Evolutionary conservation across 2,329 filamentous ascomycete genomes (phyloP).

Genomic region (Fusarium veterinarium): DNA sequence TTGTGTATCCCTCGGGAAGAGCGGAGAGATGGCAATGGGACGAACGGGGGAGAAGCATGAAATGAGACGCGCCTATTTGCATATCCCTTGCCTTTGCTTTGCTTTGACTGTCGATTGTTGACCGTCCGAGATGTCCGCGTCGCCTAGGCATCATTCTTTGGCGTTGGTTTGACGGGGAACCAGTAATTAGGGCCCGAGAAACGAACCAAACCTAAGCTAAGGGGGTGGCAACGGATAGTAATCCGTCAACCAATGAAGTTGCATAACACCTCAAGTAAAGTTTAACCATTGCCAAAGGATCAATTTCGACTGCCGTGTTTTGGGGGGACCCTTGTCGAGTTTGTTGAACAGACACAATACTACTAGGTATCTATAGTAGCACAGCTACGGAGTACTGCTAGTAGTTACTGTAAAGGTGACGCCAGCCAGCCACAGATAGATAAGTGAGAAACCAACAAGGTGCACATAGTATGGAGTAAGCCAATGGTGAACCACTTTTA

Average conservation of each 20-base stretch:
- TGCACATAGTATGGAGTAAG: not conserved
- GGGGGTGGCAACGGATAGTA: not conserved
- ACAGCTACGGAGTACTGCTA: not conserved
- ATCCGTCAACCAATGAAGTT: constrained; percentile 17
- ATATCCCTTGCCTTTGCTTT: constrained; percentile 13
- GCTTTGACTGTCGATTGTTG: not conserved
- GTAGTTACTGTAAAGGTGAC: not conserved
- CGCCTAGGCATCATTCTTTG: not conserved
- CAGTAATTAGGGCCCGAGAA: constrained; percentile 11
- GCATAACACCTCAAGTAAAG: not conserved
- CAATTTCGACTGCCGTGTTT: constrained; percentile 19
- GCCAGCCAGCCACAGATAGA: not conserved
- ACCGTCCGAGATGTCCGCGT: not conserved
- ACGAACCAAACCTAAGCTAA: constrained; percentile 10
- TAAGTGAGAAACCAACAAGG: not conserved
- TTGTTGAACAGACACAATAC: not conserved
- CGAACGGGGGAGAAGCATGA: not conserved
- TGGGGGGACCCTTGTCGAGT: not conserved
- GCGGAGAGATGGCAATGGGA: not conserved
- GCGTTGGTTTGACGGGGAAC: constrained; percentile 18
- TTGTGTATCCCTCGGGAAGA: constrained; percentile 15
- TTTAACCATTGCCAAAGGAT: constrained; percentile 13
- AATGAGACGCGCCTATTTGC: constrained; percentile 19
- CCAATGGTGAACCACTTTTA: constrained; percentile 9
- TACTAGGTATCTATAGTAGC: not conserved